A percentile compares a stretch with the other conserved stretches of the same genome.
These are phyloP conservation scores for Zygosaccharomyces pseudorouxii DNA, from an alignment of 805 yeast genomes.

Conservation along the genomic window DNA sequence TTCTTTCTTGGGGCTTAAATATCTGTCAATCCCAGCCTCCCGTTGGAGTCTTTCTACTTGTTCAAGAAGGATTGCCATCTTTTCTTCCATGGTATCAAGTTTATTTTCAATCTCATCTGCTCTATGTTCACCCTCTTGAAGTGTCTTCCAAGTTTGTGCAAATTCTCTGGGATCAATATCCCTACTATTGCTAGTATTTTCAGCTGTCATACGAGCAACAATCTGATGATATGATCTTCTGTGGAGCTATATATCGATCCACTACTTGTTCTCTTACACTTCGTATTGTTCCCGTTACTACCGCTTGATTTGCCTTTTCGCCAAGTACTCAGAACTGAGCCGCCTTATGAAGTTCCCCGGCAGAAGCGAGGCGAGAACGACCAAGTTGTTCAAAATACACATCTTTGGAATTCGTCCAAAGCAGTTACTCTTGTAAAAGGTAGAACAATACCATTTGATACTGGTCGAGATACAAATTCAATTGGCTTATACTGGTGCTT, in stretches of 20 bases:
- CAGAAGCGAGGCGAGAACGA: slow-evolving; percentile 3
- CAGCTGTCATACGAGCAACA: not conserved
- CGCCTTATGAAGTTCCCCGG: not conserved
- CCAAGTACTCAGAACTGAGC: not conserved
- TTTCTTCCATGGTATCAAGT: slow-evolving; percentile 60
- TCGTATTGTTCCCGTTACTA: not conserved
- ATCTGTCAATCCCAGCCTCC: not conserved
- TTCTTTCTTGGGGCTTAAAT: not conserved
- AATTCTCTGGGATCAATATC: slow-evolving; percentile 11
- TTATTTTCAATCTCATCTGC: slow-evolving; percentile 57
- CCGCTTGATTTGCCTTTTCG: not conserved
- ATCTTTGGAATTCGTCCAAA: not conserved
- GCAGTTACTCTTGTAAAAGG: not conserved
- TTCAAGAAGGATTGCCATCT: slow-evolving; percentile 52
- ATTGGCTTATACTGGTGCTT: not conserved
- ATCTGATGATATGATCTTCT: not conserved
- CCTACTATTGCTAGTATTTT: not conserved
- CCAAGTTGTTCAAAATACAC: slow-evolving; percentile 3
- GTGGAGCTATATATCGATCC: not conserved
- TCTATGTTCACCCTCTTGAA: slow-evolving; percentile 65
- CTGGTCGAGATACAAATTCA: not conserved
- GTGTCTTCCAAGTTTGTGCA: slow-evolving; percentile 54
- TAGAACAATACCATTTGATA: not conserved
- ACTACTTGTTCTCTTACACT: not conserved
- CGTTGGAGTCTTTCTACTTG: slow-evolving; percentile 38